These are phyloP conservation scores for Jacaranda mimosifolia DNA, from an alignment of 257 asterid genomes.

Conservation along the genomic window DNA sequence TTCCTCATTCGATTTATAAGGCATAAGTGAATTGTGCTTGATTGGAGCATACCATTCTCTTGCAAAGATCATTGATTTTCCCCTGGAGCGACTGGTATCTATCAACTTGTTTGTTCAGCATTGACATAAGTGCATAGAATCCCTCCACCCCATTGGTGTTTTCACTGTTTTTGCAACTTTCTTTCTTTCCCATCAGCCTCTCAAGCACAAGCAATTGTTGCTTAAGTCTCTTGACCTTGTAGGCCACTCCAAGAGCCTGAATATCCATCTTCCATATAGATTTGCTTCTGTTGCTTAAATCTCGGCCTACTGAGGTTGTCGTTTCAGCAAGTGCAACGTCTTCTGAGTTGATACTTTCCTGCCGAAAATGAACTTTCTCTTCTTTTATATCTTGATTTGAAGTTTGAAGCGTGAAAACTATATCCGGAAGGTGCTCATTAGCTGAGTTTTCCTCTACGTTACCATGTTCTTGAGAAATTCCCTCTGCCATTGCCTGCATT, in stretches of 20 bases:
- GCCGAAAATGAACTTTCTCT: constrained; percentile 43
- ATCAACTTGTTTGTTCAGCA: constrained; percentile 76
- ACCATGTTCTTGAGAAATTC: constrained; percentile 34
- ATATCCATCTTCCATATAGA: constrained; percentile 78
- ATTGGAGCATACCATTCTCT: constrained; percentile 69
- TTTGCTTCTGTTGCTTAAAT: constrained; percentile 38
- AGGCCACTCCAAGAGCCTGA: constrained; percentile 89
- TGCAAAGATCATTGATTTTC: constrained; percentile 80
- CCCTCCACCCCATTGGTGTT: constrained; percentile 48
- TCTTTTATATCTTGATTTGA: constrained; percentile 52
- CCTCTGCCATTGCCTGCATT: constrained; percentile 44
- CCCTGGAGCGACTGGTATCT: constrained; percentile 88
- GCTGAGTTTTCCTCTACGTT: constrained; percentile 38
- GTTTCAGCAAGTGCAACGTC: constrained; percentile 41
- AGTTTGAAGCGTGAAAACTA: constrained; percentile 63
- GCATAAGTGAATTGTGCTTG: too few species aligned
- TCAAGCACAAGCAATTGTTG: constrained; percentile 90
- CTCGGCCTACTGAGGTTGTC: constrained; percentile 49
- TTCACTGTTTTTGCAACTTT: constrained; percentile 49
- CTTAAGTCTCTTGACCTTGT: constrained; percentile 93
- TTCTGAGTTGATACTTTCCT: constrained; percentile 45
- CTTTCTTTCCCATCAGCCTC: constrained; percentile 75
- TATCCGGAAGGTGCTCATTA: constrained; percentile 60
- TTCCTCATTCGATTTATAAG: too few species aligned
- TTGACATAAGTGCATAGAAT: constrained; percentile 56